Conservation (phyloP, 768 basidiomycete species). For the Tubosaeta brunneosetosa region DNA sequence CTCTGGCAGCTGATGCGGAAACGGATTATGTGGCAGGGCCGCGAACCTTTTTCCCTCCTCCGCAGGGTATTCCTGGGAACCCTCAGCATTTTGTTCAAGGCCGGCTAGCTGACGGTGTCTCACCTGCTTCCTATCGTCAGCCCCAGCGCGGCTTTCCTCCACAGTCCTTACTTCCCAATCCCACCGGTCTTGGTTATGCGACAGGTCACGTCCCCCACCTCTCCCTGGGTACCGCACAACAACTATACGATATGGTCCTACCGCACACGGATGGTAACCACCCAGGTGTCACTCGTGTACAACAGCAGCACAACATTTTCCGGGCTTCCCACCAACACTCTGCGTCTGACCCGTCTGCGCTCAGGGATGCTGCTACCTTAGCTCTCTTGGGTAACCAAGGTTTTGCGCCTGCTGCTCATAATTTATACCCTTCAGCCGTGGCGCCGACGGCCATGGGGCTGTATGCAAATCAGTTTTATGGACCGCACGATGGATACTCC, state of each 20-base stretch:
- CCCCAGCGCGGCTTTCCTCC: conserved; percentile 54
- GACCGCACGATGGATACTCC: conserved; percentile 52
- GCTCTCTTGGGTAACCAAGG: conserved; percentile 56
- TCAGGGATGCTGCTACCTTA: conserved; percentile 67
- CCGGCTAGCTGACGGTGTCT: conserved; percentile 46
- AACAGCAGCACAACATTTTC: conserved; percentile 74
- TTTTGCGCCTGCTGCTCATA: conserved; percentile 44
- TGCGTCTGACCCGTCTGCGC: conserved; percentile 72
- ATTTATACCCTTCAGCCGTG: conserved; percentile 48
- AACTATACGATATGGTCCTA: conserved; percentile 76
- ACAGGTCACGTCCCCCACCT: conserved; percentile 60
- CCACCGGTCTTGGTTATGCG: conserved; percentile 50
- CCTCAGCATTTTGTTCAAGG: conserved; percentile 47
- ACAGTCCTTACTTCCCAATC: conserved; percentile 50
- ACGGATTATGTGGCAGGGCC: conserved; percentile 58
- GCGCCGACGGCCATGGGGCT: conserved; percentile 50
- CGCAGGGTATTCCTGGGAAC: conserved; percentile 36
- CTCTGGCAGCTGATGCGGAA: conserved; percentile 20
- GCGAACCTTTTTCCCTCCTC: conserved; percentile 49
- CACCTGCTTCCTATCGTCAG: conserved; percentile 56
- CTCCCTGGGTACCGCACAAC: conserved; percentile 69
- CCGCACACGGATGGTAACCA: conserved; percentile 48
- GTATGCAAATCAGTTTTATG: conserved; percentile 70
- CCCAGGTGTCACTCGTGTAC: conserved; percentile 67
- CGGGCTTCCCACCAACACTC: conserved; percentile 77